A percentile compares a stretch with the other conserved stretches of the same genome.
Conservation (phyloP, 768 basidiomycete genomes). For the Hericium alpestre region DNA sequence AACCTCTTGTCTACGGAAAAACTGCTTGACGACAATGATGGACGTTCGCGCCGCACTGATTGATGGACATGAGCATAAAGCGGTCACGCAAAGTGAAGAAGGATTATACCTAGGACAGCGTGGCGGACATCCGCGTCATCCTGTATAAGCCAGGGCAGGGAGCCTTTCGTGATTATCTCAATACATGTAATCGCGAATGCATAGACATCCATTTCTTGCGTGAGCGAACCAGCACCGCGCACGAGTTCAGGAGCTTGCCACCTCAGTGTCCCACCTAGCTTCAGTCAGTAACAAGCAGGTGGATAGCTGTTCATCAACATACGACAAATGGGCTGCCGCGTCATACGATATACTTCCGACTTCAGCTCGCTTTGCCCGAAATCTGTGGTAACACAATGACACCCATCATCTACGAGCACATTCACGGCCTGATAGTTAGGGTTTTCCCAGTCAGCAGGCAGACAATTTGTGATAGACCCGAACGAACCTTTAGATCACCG, state of each 20-base stretch:
- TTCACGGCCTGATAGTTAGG: constrained; percentile 76
- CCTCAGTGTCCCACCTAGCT: constrained; percentile 40
- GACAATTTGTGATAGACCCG: no score
- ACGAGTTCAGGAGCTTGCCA: constrained; percentile 69
- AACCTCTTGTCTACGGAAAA: no score
- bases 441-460: no score
- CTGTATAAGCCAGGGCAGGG: constrained; percentile 44
- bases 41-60: not conserved
- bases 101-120: constrained; percentile 31
- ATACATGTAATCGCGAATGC: constrained; percentile 57
- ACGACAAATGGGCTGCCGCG: constrained; percentile 30
- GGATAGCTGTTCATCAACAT: constrained; percentile 9
- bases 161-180: constrained; percentile 53
- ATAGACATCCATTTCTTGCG: constrained; percentile 53
- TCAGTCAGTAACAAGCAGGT: not conserved
- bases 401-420: constrained; percentile 59
- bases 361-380: constrained; percentile 80
- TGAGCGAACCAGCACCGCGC: constrained; percentile 32
- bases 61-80: not conserved
- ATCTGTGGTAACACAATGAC: constrained; percentile 65
- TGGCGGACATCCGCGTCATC: constrained; percentile 41
- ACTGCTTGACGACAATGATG: not conserved
- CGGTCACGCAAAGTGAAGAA: not conserved
- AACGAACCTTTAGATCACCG: constrained; percentile 68
- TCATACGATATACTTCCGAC: constrained; percentile 54